A percentile compares a stretch with the other conserved stretches of the same genome.
Evolutionary conservation across 169 alveolate genomes (phyloP).

Genomic region (Hepatocystis sp.): DNA sequence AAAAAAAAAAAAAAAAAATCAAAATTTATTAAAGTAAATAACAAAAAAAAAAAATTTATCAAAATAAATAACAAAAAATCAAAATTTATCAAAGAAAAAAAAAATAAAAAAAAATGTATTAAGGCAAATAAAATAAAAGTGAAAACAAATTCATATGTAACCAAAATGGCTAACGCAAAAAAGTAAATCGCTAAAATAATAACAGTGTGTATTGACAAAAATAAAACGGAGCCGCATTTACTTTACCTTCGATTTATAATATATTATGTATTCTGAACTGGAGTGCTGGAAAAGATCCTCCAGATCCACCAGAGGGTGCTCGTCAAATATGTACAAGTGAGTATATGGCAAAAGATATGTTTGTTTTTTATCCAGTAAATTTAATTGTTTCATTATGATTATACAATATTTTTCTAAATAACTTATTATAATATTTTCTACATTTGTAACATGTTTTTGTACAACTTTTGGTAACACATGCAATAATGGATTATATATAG

Average conservation of each 20-base stretch:
- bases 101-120: too few species aligned
- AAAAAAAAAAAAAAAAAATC: too few species aligned
- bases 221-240: too few species aligned
- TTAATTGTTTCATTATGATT: constrained; percentile 21
- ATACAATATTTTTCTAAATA: constrained; percentile 39
- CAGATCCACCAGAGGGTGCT: constrained; percentile 39
- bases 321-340: constrained; percentile 54
- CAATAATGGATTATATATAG: constrained; percentile 45
- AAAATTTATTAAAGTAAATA: constrained; percentile 6
- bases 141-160: too few species aligned
- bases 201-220: too few species aligned
- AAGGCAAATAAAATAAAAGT: too few species aligned
- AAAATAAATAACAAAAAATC: too few species aligned
- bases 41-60: constrained; percentile 5
- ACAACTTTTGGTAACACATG: constrained; percentile 38
- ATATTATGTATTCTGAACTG: constrained; percentile 21
- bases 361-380: constrained; percentile 35
- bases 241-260: constrained; percentile 36
- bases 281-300: constrained; percentile 17
- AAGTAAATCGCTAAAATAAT: too few species aligned
- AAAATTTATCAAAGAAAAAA: too few species aligned
- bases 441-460: constrained; percentile 32
- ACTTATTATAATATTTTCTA: constrained; percentile 31
- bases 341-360: constrained; percentile 63
- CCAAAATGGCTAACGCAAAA: too few species aligned